Evolutionary conservation across 148 eudicot species (phyloP).

Genomic region (Nepenthes mirabilis): DNA sequence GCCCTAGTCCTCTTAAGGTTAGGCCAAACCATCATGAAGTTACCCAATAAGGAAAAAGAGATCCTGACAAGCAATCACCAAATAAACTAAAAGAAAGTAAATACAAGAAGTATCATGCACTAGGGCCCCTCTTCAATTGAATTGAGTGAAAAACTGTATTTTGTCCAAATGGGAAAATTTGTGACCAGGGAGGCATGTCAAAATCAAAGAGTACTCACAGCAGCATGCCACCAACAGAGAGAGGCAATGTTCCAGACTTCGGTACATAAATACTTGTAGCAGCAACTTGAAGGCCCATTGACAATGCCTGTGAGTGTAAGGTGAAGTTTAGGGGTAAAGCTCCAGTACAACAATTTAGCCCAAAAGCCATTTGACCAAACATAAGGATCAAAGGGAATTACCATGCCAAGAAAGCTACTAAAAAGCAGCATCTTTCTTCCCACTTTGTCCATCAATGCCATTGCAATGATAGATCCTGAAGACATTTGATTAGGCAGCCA

Average conservation of each 20-base stretch:
- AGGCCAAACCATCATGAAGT: too few species aligned
- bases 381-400: slow-evolving; percentile 16
- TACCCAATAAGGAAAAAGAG: too few species aligned
- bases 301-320: slow-evolving; percentile 34
- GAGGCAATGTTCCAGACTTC: slow-evolving; percentile 32
- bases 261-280: slow-evolving; percentile 48
- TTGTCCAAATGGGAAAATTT: too few species aligned
- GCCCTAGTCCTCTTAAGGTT: too few species aligned
- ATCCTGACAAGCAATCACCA: too few species aligned
- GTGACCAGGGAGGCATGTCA: background rate
- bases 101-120: too few species aligned
- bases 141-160: too few species aligned
- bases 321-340: background rate
- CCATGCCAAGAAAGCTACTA: slow-evolving; percentile 96
- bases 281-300: slow-evolving; percentile 75
- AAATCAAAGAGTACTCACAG: slow-evolving; percentile 37
- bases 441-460: slow-evolving; percentile 84
- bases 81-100: too few species aligned
- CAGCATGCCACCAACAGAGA: slow-evolving; percentile 83
- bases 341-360: background rate
- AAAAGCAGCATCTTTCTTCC: slow-evolving; percentile 81
- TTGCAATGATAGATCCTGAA: slow-evolving; percentile 29
- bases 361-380: background rate
- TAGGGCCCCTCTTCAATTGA: too few species aligned
- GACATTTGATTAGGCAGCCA: background rate